Conservation (phyloP, 2,329 filamentous ascomycete genomes). For the Seiridium unicorne region DNA sequence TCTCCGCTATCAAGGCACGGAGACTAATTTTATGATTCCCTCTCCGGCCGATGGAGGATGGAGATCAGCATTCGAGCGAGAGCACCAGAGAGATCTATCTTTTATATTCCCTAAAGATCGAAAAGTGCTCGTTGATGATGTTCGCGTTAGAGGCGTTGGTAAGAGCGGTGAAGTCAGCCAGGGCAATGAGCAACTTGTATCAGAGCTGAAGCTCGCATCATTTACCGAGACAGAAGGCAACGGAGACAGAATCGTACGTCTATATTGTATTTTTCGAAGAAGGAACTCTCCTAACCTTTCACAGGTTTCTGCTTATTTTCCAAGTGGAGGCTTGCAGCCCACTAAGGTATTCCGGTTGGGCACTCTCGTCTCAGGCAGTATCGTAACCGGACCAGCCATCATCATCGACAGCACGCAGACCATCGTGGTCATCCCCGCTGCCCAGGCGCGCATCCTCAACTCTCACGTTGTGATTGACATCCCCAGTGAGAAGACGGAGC, state of each 20-base stretch:
- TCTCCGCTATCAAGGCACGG: slow-evolving; percentile 41
- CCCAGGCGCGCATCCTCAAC: slow-evolving; percentile 30
- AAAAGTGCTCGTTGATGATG: slow-evolving; percentile 2
- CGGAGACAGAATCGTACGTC: slow-evolving; percentile 6
- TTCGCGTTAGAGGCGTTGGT: slow-evolving; percentile 3
- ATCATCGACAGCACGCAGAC: slow-evolving; percentile 22
- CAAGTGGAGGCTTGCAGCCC: slow-evolving; percentile 15
- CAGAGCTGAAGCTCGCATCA: slow-evolving; percentile 13
- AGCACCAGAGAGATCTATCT: slow-evolving; percentile 10
- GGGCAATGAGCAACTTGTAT: slow-evolving; percentile 18
- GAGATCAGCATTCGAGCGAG: slow-evolving; percentile 7
- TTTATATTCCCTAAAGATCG: slow-evolving; percentile 9
- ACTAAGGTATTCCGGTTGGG: slow-evolving; percentile 18
- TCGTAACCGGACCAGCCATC: slow-evolving; percentile 18
- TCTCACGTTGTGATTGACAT: slow-evolving; percentile 35
- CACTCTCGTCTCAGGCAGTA: slow-evolving; percentile 12
- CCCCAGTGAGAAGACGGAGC: slow-evolving; percentile 41
- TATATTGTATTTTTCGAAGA: background rate
- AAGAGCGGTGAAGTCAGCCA: slow-evolving; percentile 10
- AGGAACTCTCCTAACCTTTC: slow-evolving; percentile 6
- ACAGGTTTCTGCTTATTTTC: slow-evolving; percentile 17
- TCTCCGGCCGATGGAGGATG: slow-evolving; percentile 10
- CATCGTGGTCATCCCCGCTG: slow-evolving; percentile 35
- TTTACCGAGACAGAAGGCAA: slow-evolving; percentile 8
- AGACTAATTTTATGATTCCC: slow-evolving; percentile 39